A percentile compares a stretch with the other conserved stretches of the same genome.
phyloP scores from a whole-genome alignment of 2,329 filamentous ascomycete species.

The Boeremia lycopersici region DNA sequence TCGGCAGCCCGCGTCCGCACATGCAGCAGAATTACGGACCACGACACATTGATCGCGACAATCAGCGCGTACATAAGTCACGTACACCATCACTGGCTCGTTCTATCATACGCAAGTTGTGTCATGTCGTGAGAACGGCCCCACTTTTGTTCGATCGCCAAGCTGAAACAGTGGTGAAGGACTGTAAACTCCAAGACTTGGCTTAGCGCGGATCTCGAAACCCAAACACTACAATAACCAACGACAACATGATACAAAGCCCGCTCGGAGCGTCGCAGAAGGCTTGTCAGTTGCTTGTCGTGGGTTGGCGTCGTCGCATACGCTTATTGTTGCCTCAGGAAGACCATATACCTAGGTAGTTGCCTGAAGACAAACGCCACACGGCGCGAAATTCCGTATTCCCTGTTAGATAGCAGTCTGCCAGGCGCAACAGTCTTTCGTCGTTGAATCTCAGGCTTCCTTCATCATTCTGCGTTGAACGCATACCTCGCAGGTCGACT shows the following conservation, averaged over 20 bases:
- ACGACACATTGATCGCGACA: background rate
- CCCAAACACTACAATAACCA: conserved; percentile 29
- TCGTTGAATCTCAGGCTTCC: background rate
- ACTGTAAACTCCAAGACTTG: conserved; percentile 31
- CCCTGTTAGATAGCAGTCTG: conserved; percentile 2
- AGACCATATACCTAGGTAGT: background rate
- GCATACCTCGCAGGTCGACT: conserved; percentile 31
- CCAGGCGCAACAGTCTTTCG: conserved; percentile 1
- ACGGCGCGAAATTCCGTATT: background rate
- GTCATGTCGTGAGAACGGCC: conserved; percentile 26
- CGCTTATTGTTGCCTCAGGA: conserved; percentile 33
- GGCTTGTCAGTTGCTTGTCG: conserved; percentile 37
- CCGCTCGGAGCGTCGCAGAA: conserved; percentile 26
- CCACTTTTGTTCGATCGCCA: conserved; percentile 37
- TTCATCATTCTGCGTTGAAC: conserved; percentile 20
- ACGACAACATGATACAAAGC: conserved; percentile 24
- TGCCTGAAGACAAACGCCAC: conserved; percentile 1
- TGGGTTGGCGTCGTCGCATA: conserved; percentile 23
- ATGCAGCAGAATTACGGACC: conserved; percentile 1
- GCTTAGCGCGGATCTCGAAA: conserved; percentile 36
- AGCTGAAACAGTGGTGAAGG: conserved; percentile 46
- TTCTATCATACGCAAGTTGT: conserved; percentile 17
- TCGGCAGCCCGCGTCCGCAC: background rate
- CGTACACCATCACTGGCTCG: background rate
- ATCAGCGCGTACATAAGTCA: background rate